These are phyloP conservation scores for Cryptococcus deneoformans DNA, from an alignment of 1,284 basidiomycete genomes.

Conservation along the genomic window DNA sequence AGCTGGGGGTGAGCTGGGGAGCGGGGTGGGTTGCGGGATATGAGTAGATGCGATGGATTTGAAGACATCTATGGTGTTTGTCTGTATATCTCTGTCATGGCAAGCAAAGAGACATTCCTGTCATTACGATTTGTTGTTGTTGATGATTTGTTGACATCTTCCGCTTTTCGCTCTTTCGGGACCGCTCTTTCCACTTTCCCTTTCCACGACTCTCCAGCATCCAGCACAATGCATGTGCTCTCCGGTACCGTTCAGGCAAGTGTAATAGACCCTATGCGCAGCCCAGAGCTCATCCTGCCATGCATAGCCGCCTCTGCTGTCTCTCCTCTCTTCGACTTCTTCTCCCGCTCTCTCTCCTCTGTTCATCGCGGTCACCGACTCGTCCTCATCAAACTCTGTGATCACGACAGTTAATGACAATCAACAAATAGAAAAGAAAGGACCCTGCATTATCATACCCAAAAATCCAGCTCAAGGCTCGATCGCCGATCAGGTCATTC, in stretches of 20 bases:
- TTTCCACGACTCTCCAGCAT: neutral
- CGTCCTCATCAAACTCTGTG: slow-evolving; percentile 58
- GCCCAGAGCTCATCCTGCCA: neutral
- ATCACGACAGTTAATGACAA: slow-evolving; percentile 56
- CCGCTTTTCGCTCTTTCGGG: too few species aligned
- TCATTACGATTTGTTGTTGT: too few species aligned
- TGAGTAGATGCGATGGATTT: slow-evolving; percentile 46
- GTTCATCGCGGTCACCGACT: slow-evolving; percentile 59
- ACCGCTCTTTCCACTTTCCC: neutral
- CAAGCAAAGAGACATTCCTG: neutral
- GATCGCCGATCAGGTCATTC: slow-evolving; percentile 64
- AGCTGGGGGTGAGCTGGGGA: slow-evolving; percentile 44
- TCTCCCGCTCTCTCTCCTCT: slow-evolving; percentile 60
- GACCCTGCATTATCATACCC: neutral
- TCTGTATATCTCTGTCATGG: too few species aligned
- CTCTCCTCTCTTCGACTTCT: slow-evolving; percentile 73
- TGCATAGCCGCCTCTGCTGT: slow-evolving; percentile 62
- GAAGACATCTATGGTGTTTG: neutral
- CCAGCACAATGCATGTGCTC: slow-evolving; percentile 19
- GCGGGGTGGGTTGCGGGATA: slow-evolving; percentile 41
- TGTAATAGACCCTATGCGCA: neutral
- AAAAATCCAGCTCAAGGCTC: slow-evolving; percentile 2
- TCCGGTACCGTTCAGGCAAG: slow-evolving; percentile 27
- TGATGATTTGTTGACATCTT: too few species aligned
- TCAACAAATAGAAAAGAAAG: slow-evolving; percentile 6